Conservation (phyloP, 1,284 basidiomycete species). For the Phylloboletellus chloephorus region DNA sequence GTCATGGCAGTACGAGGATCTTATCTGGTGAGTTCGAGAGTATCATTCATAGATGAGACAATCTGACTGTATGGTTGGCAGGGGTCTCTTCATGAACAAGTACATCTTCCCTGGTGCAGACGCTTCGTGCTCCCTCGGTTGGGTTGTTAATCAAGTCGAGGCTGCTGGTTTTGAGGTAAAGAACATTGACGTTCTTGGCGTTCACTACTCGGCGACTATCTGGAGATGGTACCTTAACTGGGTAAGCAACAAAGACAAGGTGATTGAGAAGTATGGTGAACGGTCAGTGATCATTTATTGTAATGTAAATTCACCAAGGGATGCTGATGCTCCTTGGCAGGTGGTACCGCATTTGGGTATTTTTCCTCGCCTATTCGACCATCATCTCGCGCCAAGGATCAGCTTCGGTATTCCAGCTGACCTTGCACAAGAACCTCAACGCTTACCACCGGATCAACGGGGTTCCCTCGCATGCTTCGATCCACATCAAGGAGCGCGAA, state of each 20-base stretch:
- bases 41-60: background rate
- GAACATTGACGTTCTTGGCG: constrained; percentile 91
- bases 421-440: constrained; percentile 95
- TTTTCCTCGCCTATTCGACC: constrained; percentile 81
- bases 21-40: constrained; percentile 67
- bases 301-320: background rate
- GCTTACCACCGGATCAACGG: constrained; percentile 86
- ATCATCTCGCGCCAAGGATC: constrained; percentile 80
- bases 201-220: constrained; percentile 96
- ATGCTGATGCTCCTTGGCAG: constrained; percentile 5
- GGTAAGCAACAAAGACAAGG: constrained; percentile 85
- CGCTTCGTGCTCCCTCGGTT: constrained; percentile 90
- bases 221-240: constrained; percentile 96
- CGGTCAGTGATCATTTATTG: constrained; percentile 28
- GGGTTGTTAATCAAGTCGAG: constrained; percentile 89
- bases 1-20: constrained; percentile 95
- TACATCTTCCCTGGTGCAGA: constrained; percentile 98
- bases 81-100: constrained; percentile 93
- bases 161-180: constrained; percentile 95
- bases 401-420: constrained; percentile 91
- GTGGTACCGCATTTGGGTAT: constrained; percentile 89
- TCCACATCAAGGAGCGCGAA: constrained; percentile 49
- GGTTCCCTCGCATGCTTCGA: constrained; percentile 68
- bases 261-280: constrained; percentile 87
- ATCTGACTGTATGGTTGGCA: constrained; percentile 20